phyloP scores from a whole-genome alignment of 2,329 filamentous ascomycete genomes.

The Aspergillus glaucus region DNA sequence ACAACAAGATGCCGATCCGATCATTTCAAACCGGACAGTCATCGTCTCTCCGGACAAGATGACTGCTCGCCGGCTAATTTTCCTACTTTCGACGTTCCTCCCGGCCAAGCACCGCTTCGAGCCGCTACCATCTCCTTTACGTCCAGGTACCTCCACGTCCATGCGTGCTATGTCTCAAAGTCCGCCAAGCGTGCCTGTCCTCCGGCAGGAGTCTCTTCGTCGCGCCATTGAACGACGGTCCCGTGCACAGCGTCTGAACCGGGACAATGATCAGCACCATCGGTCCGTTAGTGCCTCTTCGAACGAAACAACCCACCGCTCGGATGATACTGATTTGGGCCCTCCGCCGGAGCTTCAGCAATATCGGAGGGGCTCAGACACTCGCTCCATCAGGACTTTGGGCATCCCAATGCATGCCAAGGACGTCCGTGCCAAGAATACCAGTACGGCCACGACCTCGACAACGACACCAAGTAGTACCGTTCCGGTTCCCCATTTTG shows the following conservation, averaged over 20 bases:
- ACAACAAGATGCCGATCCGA: slow-evolving; percentile 41
- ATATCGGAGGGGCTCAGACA: slow-evolving; percentile 37
- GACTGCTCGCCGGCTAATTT: slow-evolving; percentile 52
- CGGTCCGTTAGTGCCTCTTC: slow-evolving; percentile 42
- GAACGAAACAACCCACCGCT: slow-evolving; percentile 33
- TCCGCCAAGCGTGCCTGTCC: slow-evolving; percentile 44
- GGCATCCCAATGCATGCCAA: slow-evolving; percentile 42
- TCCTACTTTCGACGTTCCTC: slow-evolving; percentile 53
- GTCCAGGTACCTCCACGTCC: slow-evolving; percentile 40
- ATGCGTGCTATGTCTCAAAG: slow-evolving; percentile 48
- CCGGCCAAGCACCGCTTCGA: slow-evolving; percentile 43
- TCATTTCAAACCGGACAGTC: slow-evolving; percentile 49
- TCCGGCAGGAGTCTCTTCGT: slow-evolving; percentile 49
- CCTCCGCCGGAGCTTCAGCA: slow-evolving; percentile 17
- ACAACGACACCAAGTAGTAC: slow-evolving; percentile 46
- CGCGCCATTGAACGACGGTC: slow-evolving; percentile 49
- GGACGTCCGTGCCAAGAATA: slow-evolving; percentile 40
- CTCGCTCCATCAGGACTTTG: slow-evolving; percentile 37
- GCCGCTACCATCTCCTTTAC: slow-evolving; percentile 30
- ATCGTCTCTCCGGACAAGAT: slow-evolving; percentile 55
- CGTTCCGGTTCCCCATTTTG: slow-evolving; percentile 50
- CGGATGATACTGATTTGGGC: slow-evolving; percentile 27
- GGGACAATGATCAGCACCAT: slow-evolving; percentile 27
- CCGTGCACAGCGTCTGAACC: slow-evolving; percentile 39
- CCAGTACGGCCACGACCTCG: slow-evolving; percentile 46